Evolutionary conservation across 2,329 filamentous ascomycete genomes (phyloP).

Genomic region (Calonectria leucothoes): DNA sequence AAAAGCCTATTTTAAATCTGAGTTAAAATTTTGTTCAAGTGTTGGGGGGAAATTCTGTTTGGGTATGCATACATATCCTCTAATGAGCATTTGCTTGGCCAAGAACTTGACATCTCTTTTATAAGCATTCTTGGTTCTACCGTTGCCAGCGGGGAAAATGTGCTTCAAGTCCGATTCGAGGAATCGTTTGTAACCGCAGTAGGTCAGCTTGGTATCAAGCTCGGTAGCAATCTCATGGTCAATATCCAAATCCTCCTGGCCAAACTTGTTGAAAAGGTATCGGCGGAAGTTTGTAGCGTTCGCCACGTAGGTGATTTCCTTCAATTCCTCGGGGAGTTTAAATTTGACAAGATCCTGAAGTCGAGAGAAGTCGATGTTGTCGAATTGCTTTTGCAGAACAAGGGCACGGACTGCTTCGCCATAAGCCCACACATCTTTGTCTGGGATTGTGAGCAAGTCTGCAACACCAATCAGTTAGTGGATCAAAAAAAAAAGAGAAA

Average conservation of each 20-base stretch:
- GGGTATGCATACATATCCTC: conserved; percentile 27
- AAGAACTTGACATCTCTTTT: conserved; percentile 42
- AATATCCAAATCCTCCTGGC: conserved; percentile 40
- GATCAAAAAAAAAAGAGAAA: neutral
- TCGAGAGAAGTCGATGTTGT: conserved; percentile 57
- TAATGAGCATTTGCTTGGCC: conserved; percentile 46
- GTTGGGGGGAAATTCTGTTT: neutral
- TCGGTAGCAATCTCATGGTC: conserved; percentile 43
- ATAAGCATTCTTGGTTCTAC: conserved; percentile 34
- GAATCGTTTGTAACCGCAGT: conserved; percentile 44
- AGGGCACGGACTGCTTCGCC: conserved; percentile 57
- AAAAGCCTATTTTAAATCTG: conserved; percentile 37
- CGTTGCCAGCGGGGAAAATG: conserved; percentile 37
- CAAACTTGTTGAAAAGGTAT: conserved; percentile 38
- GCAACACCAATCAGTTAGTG: neutral
- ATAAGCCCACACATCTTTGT: conserved; percentile 60
- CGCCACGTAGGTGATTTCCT: conserved; percentile 53
- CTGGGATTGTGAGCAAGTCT: conserved; percentile 62
- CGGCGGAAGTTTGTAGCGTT: conserved; percentile 46
- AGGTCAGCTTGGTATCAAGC: conserved; percentile 44
- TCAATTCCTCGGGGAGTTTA: conserved; percentile 50
- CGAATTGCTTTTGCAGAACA: conserved; percentile 49
- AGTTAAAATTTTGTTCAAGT: neutral
- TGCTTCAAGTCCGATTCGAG: conserved; percentile 44
- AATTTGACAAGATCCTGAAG: conserved; percentile 58